phyloP scores from a whole-genome alignment of 306 rosid genomes.

The Sesbania bispinosa region DNA sequence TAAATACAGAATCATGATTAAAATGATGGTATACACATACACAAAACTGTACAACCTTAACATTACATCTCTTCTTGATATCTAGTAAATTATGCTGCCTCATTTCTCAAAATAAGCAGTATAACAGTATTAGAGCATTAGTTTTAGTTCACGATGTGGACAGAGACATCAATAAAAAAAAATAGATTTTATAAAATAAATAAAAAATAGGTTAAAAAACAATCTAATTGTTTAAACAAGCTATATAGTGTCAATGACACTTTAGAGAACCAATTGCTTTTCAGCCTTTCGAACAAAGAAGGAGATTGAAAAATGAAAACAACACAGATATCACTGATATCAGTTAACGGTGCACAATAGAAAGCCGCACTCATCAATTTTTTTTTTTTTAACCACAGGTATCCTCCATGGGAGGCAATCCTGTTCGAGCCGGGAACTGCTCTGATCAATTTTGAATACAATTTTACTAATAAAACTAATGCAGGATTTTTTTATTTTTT shows the following conservation, averaged over 20 bases:
- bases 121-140: not conserved
- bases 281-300: not conserved
- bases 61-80: not conserved
- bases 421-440: too few species aligned
- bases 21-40: not conserved
- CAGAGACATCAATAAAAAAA: not conserved
- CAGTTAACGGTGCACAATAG: too few species aligned
- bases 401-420: too few species aligned
- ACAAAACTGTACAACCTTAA: not conserved
- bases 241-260: not conserved
- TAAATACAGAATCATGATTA: not conserved
- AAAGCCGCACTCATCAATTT: too few species aligned
- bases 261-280: not conserved
- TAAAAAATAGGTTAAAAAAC: not conserved
- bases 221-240: not conserved
- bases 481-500: not conserved
- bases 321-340: not conserved
- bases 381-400: too few species aligned
- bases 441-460: not conserved
- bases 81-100: not conserved
- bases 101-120: not conserved
- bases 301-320: not conserved
- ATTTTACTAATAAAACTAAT: not conserved
- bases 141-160: not conserved
- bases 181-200: not conserved